Percentiles rank a stretch among this genome's conserved stretches.
These are phyloP conservation scores for Synchytrium microbalum DNA, from an alignment of 371 early-diverging fungal genomes.

Conservation along the genomic window DNA sequence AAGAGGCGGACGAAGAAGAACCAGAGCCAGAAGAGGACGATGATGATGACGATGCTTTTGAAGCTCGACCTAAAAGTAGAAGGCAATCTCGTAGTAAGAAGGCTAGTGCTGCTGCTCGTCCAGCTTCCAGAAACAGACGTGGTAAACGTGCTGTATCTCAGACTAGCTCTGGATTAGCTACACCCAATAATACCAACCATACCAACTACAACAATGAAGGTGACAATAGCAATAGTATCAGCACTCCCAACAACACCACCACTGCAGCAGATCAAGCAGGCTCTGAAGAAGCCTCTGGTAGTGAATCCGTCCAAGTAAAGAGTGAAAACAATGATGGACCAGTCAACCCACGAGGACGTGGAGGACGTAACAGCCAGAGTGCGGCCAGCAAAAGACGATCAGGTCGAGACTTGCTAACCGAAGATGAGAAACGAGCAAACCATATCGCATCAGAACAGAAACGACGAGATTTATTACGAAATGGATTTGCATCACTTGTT, in stretches of 20 bases:
- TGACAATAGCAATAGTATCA: not conserved
- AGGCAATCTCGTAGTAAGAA: not conserved
- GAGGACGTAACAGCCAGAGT: not conserved
- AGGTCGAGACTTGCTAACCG: constrained; percentile 57
- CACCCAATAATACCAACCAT: not conserved
- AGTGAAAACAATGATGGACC: not conserved
- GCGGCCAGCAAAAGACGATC: not conserved
- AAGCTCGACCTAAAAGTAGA: not conserved
- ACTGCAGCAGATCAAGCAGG: not conserved
- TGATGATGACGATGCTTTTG: not conserved
- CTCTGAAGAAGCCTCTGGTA: not conserved
- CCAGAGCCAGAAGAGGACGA: not conserved
- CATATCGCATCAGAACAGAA: constrained; percentile 91
- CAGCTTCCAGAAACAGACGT: not conserved
- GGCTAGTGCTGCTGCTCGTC: not conserved
- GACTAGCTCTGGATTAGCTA: not conserved
- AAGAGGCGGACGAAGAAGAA: not conserved
- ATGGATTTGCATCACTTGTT: constrained; percentile 67
- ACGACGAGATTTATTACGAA: constrained; percentile 73
- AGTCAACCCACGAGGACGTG: not conserved
- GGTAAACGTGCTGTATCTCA: not conserved
- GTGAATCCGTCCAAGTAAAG: not conserved
- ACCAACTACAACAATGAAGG: not conserved
- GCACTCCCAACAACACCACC: not conserved
- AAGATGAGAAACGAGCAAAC: constrained; percentile 89